phyloP scores from a whole-genome alignment of 1,284 basidiomycete species.

The Trametes hirsuta region DNA sequence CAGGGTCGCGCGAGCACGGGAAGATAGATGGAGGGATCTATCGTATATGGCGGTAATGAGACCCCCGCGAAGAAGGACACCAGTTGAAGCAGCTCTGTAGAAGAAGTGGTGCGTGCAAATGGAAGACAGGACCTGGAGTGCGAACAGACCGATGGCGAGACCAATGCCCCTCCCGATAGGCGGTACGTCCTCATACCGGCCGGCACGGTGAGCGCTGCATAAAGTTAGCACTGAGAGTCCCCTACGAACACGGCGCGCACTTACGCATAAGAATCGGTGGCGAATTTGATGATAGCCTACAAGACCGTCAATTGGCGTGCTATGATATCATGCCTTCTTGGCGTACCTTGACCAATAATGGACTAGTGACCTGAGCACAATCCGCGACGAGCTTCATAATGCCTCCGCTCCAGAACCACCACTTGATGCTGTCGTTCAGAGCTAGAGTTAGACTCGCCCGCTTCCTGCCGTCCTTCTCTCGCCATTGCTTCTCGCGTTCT shows the following conservation, averaged over 20 bases:
- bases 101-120: conserved; percentile 83
- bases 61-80: conserved; percentile 84
- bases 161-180: conserved; percentile 76
- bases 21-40: conserved; percentile 77
- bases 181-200: conserved; percentile 48
- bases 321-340: not conserved
- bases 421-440: conserved; percentile 81
- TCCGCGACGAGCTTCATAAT: conserved; percentile 78
- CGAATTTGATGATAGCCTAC: conserved; percentile 79
- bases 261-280: conserved; percentile 59
- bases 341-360: conserved; percentile 72
- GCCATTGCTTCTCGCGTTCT: conserved; percentile 67
- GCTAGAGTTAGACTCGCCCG: conserved; percentile 73
- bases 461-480: conserved; percentile 63
- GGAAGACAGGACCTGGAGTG: conserved; percentile 71
- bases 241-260: not conserved
- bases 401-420: conserved; percentile 84
- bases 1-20: conserved; percentile 81
- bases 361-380: conserved; percentile 73
- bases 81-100: conserved; percentile 71
- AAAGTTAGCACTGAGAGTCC: not conserved
- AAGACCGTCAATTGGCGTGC: not conserved
- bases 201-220: conserved; percentile 46
- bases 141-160: conserved; percentile 71
- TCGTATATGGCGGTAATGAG: conserved; percentile 90